Conservation (phyloP, 2,329 filamentous ascomycete genomes). For the Aspergillus carbonarius region DNA sequence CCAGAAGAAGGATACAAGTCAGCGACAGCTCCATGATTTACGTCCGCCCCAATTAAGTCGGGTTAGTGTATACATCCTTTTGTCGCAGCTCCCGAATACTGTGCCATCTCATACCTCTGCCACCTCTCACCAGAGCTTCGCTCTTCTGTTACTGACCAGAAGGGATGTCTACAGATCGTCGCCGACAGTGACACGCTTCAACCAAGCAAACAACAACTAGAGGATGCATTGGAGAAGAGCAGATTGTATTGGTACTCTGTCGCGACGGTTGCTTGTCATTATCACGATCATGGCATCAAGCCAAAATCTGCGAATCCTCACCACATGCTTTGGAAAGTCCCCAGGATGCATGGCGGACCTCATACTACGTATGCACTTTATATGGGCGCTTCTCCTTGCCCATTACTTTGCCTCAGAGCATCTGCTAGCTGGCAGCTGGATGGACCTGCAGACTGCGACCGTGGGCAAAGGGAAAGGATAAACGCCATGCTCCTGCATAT, state of each 20-base stretch:
- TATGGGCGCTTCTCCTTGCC: neutral
- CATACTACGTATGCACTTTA: neutral
- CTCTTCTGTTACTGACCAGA: no score
- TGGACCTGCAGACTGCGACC: slow-evolving; percentile 8
- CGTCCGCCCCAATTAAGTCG: no score
- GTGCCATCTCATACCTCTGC: no score
- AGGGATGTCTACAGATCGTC: no score
- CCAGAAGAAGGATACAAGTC: no score
- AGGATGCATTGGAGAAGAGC: slow-evolving; percentile 11
- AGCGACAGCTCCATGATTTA: no score
- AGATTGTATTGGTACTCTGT: slow-evolving; percentile 15
- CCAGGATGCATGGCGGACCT: slow-evolving; percentile 5
- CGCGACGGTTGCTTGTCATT: slow-evolving; percentile 4
- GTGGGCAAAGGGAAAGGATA: slow-evolving; percentile 6
- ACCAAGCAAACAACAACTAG: neutral
- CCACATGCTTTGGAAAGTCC: slow-evolving; percentile 12
- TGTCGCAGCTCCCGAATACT: no score
- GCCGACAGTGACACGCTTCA: no score
- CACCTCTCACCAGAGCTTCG: no score
- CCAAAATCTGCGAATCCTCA: slow-evolving; percentile 11
- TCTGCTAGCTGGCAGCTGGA: slow-evolving; percentile 12
- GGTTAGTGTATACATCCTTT: no score
- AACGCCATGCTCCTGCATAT: neutral
- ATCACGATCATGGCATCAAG: slow-evolving; percentile 1
- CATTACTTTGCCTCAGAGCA: slow-evolving; percentile 6